Base-by-base conservation (phyloP, 1,284 basidiomycete species). In the Cronartium quercuum region DNA sequence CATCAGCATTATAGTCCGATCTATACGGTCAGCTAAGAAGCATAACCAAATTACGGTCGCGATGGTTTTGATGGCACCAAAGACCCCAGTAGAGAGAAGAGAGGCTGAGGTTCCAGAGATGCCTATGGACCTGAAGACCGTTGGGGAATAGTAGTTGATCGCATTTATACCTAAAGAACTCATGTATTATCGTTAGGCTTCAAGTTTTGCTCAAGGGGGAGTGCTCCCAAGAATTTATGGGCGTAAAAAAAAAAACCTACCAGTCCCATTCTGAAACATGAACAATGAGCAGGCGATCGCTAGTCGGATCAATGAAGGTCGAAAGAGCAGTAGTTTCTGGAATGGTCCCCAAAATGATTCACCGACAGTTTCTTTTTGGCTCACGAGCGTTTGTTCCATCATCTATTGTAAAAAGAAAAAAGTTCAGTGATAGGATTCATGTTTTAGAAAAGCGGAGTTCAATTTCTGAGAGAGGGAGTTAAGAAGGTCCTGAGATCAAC, bases 1-100 rank as follows among this genome's bases (percentile, higher is more conserved):
- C 61, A 86, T 82, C 57, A 86, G 80, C 34, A 84, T 78, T 1
- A 78, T 78, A 5, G 84, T 82, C 34, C 89, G 86, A 37, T 89
- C 89, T 29, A 88, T 78, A 69, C 87, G 85, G 80, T 91, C 89
- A 38, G 90, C 85, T 35, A 83, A 68, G 77, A 81, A 76, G 75
- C 81, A 78, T 69, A 80, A 80, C 85, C 87, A 90, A 66, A 90
- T 84, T 37, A 90, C 86, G 1, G 88, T 87, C 7, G 89, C 88
- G 75, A 90, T 87, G 0, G 89, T 90, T 12, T 89, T 88, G 76
- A 90, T 83, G 81, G 92, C 87, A 63, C 91, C 91, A 74, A 91
- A 91, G 12, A 92, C 87, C 66, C 91, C 91, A 10, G 91, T 92
- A 1, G 90, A 89, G 41, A 92, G 84, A 1, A 91, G 84, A 44